Conservation (phyloP, 1,139 yeast genomes). For the Saccharomyces pastorianus region DNA sequence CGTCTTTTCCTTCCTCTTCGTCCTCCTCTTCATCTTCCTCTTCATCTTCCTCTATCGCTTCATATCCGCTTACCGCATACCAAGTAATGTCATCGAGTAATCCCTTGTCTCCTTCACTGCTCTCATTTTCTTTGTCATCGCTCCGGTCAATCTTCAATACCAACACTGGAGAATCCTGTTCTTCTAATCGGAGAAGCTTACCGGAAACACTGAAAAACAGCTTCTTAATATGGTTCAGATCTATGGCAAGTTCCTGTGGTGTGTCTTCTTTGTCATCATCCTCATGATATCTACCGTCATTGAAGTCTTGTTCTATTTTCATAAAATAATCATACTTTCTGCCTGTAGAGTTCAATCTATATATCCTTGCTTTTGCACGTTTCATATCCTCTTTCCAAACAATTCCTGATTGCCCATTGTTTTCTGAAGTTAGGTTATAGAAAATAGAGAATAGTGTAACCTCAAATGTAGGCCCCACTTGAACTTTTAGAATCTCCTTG, state of each 20-base stretch:
- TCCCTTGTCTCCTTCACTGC: neutral
- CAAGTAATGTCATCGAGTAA: slow-evolving; percentile 24
- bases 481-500: slow-evolving; percentile 10
- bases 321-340: slow-evolving; percentile 40
- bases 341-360: slow-evolving; percentile 23
- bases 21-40: slow-evolving; percentile 15
- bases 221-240: slow-evolving; percentile 41
- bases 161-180: slow-evolving; percentile 58
- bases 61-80: slow-evolving; percentile 32
- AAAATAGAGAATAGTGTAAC: slow-evolving; percentile 58
- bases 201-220: slow-evolving; percentile 73
- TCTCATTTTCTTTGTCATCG: neutral
- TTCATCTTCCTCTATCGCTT: slow-evolving; percentile 20
- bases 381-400: slow-evolving; percentile 74
- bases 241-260: slow-evolving; percentile 34
- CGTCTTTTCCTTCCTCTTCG: slow-evolving; percentile 25
- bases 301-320: slow-evolving; percentile 48
- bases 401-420: slow-evolving; percentile 34
- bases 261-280: slow-evolving; percentile 33
- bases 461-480: slow-evolving; percentile 57
- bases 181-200: slow-evolving; percentile 54
- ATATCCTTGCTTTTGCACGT: slow-evolving; percentile 42
- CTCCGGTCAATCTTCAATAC: slow-evolving; percentile 43
- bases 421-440: slow-evolving; percentile 37
- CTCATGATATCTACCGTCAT: slow-evolving; percentile 70